These are phyloP conservation scores for Colletotrichum eleusines DNA, from an alignment of 2,329 filamentous ascomycete species.

Conservation along the genomic window DNA sequence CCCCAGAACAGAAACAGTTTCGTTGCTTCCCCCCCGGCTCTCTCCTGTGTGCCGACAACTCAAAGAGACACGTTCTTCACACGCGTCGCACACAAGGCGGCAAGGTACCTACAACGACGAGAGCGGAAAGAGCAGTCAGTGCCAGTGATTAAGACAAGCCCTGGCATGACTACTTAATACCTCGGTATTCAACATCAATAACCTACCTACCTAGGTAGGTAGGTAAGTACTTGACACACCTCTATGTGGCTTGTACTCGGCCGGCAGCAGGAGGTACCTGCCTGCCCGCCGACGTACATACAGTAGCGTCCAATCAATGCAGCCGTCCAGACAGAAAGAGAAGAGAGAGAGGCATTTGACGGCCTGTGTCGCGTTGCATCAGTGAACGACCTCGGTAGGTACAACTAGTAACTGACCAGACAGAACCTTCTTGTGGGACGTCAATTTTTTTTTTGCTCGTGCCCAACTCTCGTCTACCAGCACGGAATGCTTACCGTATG, in stretches of 20 bases:
- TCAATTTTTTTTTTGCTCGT: constrained; percentile 23
- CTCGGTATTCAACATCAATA: constrained; percentile 4
- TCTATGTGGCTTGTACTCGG: constrained; percentile 9
- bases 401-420: background rate
- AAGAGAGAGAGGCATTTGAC: background rate
- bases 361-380: constrained; percentile 31
- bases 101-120: constrained; percentile 22
- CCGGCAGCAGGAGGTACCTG: background rate
- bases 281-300: background rate
- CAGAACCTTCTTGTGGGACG: constrained; percentile 30
- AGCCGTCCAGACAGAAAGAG: too few species aligned
- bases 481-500: background rate
- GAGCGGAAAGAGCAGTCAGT: constrained; percentile 10
- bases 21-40: background rate
- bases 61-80: constrained; percentile 3
- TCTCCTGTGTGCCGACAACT: background rate
- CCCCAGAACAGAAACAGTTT: background rate
- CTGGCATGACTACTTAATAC: background rate
- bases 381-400: background rate
- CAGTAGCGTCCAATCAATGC: background rate
- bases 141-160: constrained; percentile 22
- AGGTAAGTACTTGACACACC: constrained; percentile 19
- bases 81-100: constrained; percentile 6
- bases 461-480: constrained; percentile 23
- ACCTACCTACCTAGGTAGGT: too few species aligned